Percentiles rank a stretch among this genome's conserved stretches.
These are phyloP conservation scores for Psophocarpus tetragonolobus DNA, from an alignment of 306 rosid species.

Conservation along the genomic window DNA sequence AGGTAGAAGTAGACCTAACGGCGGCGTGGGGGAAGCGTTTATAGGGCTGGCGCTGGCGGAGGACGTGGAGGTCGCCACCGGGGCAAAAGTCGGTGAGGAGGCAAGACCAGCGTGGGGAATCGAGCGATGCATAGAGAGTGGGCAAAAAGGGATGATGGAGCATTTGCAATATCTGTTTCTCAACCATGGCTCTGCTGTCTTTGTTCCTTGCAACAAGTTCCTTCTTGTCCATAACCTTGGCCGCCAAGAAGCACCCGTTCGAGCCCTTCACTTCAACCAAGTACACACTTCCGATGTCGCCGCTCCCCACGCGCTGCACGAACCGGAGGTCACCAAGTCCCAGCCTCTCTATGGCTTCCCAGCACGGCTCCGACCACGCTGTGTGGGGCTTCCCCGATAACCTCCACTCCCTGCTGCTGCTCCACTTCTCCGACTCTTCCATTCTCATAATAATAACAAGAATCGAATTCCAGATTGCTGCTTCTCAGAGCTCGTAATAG, in stretches of 20 bases:
- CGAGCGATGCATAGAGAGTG: conserved; percentile 46
- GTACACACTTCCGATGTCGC: conserved; percentile 59
- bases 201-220: conserved; percentile 47
- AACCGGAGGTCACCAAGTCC: conserved; percentile 42
- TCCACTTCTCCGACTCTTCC: too few relatives aligned
- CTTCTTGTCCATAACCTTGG: conserved; percentile 64
- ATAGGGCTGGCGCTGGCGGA: conserved; percentile 52
- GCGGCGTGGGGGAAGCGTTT: conserved; percentile 49
- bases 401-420: conserved; percentile 7
- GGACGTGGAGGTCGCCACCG: conserved; percentile 60
- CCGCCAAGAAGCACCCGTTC: conserved; percentile 47
- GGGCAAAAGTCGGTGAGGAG: conserved; percentile 58
- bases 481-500: background rate
- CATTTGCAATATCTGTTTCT: conserved; percentile 49
- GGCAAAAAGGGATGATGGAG: conserved; percentile 59
- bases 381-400: background rate
- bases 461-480: background rate
- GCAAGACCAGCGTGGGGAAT: conserved; percentile 50
- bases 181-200: conserved; percentile 43
- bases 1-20: conserved; percentile 42
- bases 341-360: conserved; percentile 33
- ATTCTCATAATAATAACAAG: background rate
- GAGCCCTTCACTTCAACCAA: conserved; percentile 51
- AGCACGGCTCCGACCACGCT: conserved; percentile 29
- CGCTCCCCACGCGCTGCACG: conserved; percentile 48